Conservation (phyloP, 768 basidiomycete genomes). For the Suillus weaverae region DNA sequence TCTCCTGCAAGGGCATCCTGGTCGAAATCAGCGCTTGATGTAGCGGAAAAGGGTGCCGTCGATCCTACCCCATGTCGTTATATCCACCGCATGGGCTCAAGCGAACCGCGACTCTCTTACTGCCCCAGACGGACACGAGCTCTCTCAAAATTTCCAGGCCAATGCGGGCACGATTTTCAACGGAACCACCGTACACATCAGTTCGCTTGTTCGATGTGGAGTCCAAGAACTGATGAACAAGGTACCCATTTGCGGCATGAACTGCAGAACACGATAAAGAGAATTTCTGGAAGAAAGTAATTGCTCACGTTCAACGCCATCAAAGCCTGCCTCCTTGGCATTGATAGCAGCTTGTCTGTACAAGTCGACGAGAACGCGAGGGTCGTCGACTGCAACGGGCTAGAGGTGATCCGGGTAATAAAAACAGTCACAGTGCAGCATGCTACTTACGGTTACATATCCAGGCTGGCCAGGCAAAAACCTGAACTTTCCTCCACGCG, state of each 20-base stretch:
- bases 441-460: constrained; percentile 39
- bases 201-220: constrained; percentile 48
- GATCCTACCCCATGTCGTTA: constrained; percentile 44
- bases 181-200: constrained; percentile 60
- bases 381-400: constrained; percentile 46
- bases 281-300: not conserved
- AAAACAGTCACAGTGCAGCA: not conserved
- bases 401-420: constrained; percentile 10
- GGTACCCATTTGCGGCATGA: constrained; percentile 45
- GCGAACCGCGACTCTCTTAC: constrained; percentile 45
- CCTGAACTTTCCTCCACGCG: constrained; percentile 43
- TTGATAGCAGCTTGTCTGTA: constrained; percentile 47
- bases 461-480: constrained; percentile 38
- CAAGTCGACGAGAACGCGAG: constrained; percentile 36
- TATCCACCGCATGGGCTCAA: constrained; percentile 44
- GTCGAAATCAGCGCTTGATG: not conserved
- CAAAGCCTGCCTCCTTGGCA: constrained; percentile 55
- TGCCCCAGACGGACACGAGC: constrained; percentile 40
- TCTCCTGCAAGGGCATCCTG: constrained; percentile 46
- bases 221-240: constrained; percentile 53
- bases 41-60: not conserved
- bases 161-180: constrained; percentile 59
- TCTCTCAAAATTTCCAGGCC: constrained; percentile 51
- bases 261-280: constrained; percentile 28
- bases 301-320: constrained; percentile 49